Conservation (phyloP, 768 basidiomycete species). For the Asterophora parasitica region DNA sequence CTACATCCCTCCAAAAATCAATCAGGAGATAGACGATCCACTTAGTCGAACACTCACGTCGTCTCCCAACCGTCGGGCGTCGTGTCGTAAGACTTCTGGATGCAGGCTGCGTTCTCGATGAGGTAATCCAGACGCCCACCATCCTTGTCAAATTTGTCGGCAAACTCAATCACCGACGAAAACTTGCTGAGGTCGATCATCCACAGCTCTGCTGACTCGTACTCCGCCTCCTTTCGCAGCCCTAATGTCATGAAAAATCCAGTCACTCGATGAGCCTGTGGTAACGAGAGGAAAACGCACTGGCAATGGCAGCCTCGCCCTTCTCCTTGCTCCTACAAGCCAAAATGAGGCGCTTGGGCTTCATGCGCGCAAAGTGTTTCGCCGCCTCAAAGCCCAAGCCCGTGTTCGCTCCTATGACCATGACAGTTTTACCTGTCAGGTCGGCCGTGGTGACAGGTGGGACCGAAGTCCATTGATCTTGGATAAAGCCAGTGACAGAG, state of each 20-base stretch:
- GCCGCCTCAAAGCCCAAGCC: conserved; percentile 45
- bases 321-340: conserved; percentile 31
- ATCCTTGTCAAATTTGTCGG: conserved; percentile 27
- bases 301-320: conserved; percentile 28
- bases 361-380: conserved; percentile 41
- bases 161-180: conserved; percentile 35
- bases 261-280: neutral
- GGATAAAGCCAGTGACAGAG: conserved; percentile 13
- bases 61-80: conserved; percentile 44
- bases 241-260: conserved; percentile 18
- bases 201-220: conserved; percentile 31
- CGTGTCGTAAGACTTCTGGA: conserved; percentile 8
- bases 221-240: conserved; percentile 27
- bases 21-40: no score
- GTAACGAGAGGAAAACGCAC: conserved; percentile 21
- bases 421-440: conserved; percentile 39
- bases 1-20: conserved; percentile 21
- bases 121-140: conserved; percentile 37
- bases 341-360: conserved; percentile 33
- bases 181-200: conserved; percentile 36
- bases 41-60: no score
- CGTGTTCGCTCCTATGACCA: conserved; percentile 46
- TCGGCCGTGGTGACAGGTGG: conserved; percentile 29
- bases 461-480: conserved; percentile 17
- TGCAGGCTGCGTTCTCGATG: conserved; percentile 38